phyloP scores from a whole-genome alignment of 129 eudicot species.

The Escallonia rubra region DNA sequence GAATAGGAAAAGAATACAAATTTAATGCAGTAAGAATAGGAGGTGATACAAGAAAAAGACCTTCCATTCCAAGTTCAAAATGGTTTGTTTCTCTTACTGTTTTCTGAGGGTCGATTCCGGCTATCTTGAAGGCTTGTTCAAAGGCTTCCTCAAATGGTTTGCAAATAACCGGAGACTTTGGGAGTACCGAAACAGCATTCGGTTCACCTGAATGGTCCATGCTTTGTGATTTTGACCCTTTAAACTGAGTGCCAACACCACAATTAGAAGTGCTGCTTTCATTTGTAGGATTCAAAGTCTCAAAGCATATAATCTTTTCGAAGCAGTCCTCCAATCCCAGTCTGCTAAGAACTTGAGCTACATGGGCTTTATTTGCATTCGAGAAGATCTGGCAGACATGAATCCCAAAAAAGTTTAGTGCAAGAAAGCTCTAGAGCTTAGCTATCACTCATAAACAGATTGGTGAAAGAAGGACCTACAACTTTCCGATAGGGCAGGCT shows the following conservation, averaged over 20 bases:
- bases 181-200: conserved; percentile 22
- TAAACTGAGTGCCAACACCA: conserved; percentile 13
- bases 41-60: no score
- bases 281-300: conserved; percentile 60
- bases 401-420: conserved; percentile 7
- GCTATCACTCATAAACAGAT: not conserved
- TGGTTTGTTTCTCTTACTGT: conserved; percentile 45
- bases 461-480: conserved; percentile 26
- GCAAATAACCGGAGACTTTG: conserved; percentile 59
- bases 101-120: conserved; percentile 57
- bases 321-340: conserved; percentile 91
- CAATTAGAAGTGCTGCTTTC: conserved; percentile 14
- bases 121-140: conserved; percentile 59
- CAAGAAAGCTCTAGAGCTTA: not conserved
- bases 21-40: not conserved
- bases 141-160: conserved; percentile 72
- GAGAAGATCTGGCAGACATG: conserved; percentile 62
- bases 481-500: conserved; percentile 78
- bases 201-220: conserved; percentile 12
- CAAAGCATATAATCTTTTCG: conserved; percentile 69
- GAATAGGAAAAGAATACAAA: not conserved
- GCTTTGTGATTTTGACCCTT: not conserved
- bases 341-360: conserved; percentile 55
- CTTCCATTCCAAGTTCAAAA: not conserved
- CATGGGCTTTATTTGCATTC: conserved; percentile 88